Base-by-base conservation (phyloP, 2,329 filamentous ascomycete species). In the Aspergillus arachidicola region DNA sequence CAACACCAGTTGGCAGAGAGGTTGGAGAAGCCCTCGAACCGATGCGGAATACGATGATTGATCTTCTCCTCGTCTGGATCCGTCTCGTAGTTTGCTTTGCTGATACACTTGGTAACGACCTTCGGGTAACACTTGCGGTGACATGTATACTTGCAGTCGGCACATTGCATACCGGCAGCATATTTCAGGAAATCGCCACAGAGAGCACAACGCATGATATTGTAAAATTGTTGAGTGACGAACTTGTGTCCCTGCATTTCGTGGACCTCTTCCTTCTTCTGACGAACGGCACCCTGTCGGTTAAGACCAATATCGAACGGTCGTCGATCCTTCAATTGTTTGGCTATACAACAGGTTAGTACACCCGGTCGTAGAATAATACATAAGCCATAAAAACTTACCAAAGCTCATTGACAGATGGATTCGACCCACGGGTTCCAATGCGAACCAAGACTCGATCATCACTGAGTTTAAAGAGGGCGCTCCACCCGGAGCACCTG, bases 221-320 rank as follows among this genome's bases (percentile, higher is more conserved):
- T 99, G 89, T 98, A 99, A 80, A 99, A 99, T 78, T 97, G 95
- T 78, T 97, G 94, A 74, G 95, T 92, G 61, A 98, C 90, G 75
- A 99, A 99, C 81, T 98, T 99, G 89, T 99, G 95, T 56, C 95
- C 95, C 76, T 97, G 97, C 84, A 97, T 97, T 82, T 99, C 95
- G 81, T 97, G 92, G 5, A 99, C 90, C 74, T 98, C 94, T 79
- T 99, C 95, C 83, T 99, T 99, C 75, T 93, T 92, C 81, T 99
- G 94, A 69, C 95, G 92, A 70, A 99, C 93, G 67, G 95, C 95
- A 74, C 94, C 95, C 81, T 97, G 96, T 76, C 95, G 91, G 68
- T 93, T 93, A 67, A 99, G 88, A 74, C 95, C 95, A 62, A 94
- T 86, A 74, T 98, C 94, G 73, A 96, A 91, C 2, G 89, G 90